phyloP scores from a whole-genome alignment of 1,284 basidiomycete species.

The Apiotrichum domesticum region DNA sequence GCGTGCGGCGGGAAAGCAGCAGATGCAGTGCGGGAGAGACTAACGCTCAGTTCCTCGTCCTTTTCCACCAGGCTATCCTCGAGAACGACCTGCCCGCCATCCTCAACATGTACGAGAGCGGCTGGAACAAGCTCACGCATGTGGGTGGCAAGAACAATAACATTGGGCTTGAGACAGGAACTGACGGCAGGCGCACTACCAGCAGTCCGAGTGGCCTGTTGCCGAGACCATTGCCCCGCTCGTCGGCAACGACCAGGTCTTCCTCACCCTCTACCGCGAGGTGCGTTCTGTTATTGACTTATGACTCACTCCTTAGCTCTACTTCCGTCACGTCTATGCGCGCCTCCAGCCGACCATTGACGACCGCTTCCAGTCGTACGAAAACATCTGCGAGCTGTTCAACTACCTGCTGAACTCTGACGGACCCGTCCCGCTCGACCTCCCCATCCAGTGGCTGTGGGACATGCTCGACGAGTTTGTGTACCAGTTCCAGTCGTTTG shows the following conservation, averaged over 20 bases:
- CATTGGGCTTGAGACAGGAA: not conserved
- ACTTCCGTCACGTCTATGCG: conserved; percentile 77
- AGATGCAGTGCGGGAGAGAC: not conserved
- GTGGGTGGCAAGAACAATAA: conserved; percentile 17
- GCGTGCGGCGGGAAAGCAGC: conserved; percentile 12
- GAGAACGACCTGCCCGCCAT: conserved; percentile 84
- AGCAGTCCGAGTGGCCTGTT: conserved; percentile 94
- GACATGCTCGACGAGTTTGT: conserved; percentile 99
- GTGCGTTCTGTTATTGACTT: conserved; percentile 9
- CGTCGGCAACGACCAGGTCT: conserved; percentile 89
- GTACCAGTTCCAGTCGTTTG: conserved; percentile 96
- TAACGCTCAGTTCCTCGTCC: conserved; percentile 67
- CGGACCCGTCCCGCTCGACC: conserved; percentile 81
- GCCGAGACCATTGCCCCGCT: conserved; percentile 90
- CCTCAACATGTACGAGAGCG: conserved; percentile 85
- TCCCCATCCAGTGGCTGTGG: conserved; percentile 96
- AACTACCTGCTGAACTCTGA: conserved; percentile 96
- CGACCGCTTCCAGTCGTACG: conserved; percentile 96
- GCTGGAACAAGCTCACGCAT: conserved; percentile 86
- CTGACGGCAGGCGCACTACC: conserved; percentile 75
- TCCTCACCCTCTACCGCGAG: conserved; percentile 92
- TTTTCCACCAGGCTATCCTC: conserved; percentile 73
- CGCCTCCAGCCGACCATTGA: conserved; percentile 90
- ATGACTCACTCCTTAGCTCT: conserved; percentile 21
- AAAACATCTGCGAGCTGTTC: conserved; percentile 97